Evolutionary conservation across 257 asterid species (phyloP).

Genomic region (Jacaranda mimosifolia): DNA sequence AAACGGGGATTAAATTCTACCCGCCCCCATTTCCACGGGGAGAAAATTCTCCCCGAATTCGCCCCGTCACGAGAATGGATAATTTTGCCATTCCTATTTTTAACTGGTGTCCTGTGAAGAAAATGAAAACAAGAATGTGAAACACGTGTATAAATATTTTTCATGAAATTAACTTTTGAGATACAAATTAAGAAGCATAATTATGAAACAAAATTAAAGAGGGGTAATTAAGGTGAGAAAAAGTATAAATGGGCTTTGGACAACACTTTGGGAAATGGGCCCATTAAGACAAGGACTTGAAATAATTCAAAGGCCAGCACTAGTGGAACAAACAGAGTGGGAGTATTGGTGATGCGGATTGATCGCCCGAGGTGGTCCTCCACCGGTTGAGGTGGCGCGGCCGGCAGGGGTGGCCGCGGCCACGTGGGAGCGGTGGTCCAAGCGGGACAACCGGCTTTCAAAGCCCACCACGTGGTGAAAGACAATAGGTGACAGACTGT

Average conservation of each 20-base stretch:
- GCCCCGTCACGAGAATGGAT: too few relatives aligned
- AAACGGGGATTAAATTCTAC: too few relatives aligned
- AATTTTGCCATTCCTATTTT: too few relatives aligned
- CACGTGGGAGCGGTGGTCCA: slow-evolving; percentile 87
- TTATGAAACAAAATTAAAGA: neutral
- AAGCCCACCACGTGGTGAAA: slow-evolving; percentile 39
- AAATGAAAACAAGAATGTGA: neutral
- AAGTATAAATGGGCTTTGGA: slow-evolving; percentile 36
- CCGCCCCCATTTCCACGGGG: too few relatives aligned
- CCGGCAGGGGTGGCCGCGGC: slow-evolving; percentile 68
- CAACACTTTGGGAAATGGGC: slow-evolving; percentile 45
- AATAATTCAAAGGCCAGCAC: slow-evolving; percentile 43
- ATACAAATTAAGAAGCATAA: neutral
- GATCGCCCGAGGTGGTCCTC: slow-evolving; percentile 63
- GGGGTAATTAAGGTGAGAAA: slow-evolving; percentile 5
- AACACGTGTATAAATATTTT: neutral
- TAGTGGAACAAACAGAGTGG: slow-evolving; percentile 9
- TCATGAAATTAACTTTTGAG: neutral
- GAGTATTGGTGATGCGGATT: slow-evolving; percentile 32
- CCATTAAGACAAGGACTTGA: slow-evolving; percentile 59
- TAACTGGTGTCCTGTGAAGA: too few relatives aligned
- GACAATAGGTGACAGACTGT: slow-evolving; percentile 47
- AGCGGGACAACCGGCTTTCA: slow-evolving; percentile 35
- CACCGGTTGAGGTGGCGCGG: slow-evolving; percentile 51
- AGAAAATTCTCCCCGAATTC: too few relatives aligned